These are phyloP conservation scores for Fusarium floridanum DNA, from an alignment of 2,329 filamentous ascomycete genomes.

Conservation along the genomic window DNA sequence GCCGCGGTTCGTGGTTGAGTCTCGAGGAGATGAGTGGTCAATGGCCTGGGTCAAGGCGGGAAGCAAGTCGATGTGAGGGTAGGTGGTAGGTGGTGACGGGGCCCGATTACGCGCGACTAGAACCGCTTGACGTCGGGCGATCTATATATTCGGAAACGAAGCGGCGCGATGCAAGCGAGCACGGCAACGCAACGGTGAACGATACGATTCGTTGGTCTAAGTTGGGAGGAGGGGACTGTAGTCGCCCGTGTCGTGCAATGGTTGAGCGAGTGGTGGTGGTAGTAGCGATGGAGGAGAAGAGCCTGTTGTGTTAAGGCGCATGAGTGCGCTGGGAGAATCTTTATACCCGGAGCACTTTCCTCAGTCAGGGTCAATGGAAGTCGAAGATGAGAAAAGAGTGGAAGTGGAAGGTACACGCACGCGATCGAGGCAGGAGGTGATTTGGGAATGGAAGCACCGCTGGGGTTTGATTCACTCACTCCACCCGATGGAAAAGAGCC, in stretches of 20 bases:
- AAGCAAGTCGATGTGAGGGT: conserved; percentile 15
- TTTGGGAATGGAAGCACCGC: conserved; percentile 10
- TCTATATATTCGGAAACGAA: conserved; percentile 3
- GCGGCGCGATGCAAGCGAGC: conserved; percentile 10
- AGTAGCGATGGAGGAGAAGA: conserved; percentile 28
- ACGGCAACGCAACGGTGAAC: conserved; percentile 11
- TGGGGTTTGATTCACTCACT: conserved; percentile 27
- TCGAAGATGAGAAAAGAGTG: conserved; percentile 29
- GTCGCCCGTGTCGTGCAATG: background rate
- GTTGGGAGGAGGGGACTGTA: background rate
- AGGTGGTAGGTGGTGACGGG: conserved; percentile 8
- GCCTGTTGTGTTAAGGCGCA: conserved; percentile 26
- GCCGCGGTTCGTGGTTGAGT: conserved; percentile 7
- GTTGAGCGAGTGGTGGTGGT: conserved; percentile 10
- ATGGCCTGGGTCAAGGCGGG: conserved; percentile 3
- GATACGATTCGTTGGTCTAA: conserved; percentile 8
- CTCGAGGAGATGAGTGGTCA: conserved; percentile 6
- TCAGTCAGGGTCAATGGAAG: conserved; percentile 16
- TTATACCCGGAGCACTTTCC: conserved; percentile 39
- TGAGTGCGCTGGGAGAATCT: conserved; percentile 35
- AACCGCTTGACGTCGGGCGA: conserved; percentile 10
- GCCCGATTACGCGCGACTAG: conserved; percentile 17
- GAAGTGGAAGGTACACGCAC: conserved; percentile 21
- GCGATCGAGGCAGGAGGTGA: conserved; percentile 25
- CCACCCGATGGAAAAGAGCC: conserved; percentile 30